Evolutionary conservation across 805 yeast genomes (phyloP).

Genomic region (Wickerhamiella vanderwaltii): DNA sequence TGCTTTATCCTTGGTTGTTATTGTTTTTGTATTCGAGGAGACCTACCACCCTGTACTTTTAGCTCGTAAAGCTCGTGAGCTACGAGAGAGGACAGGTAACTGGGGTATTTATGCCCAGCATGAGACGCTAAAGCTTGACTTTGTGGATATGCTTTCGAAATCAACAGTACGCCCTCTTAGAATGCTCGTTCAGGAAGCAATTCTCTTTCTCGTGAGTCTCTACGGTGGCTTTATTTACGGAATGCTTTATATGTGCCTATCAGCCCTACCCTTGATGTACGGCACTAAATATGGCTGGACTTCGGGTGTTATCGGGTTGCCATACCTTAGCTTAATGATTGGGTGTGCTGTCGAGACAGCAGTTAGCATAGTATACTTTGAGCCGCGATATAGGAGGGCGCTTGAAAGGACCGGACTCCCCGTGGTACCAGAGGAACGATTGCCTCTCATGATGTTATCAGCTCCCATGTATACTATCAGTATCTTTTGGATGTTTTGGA

Average conservation of each 20-base stretch:
- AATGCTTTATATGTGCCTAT: slow-evolving; percentile 30
- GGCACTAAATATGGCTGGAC: slow-evolving; percentile 41
- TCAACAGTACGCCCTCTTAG: slow-evolving; percentile 23
- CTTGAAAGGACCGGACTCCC: slow-evolving; percentile 38
- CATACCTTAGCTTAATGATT: slow-evolving; percentile 67
- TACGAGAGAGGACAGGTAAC: slow-evolving; percentile 59
- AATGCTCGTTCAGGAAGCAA: slow-evolving; percentile 30
- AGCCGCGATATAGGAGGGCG: slow-evolving; percentile 38
- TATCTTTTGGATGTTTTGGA: slow-evolving; percentile 79
- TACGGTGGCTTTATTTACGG: slow-evolving; percentile 34
- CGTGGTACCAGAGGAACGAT: slow-evolving; percentile 69
- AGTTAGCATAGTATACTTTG: slow-evolving; percentile 39
- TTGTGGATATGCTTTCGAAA: slow-evolving; percentile 32
- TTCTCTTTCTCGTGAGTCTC: slow-evolving; percentile 28
- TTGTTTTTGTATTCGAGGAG: slow-evolving; percentile 42
- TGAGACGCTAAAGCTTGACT: slow-evolving; percentile 31
- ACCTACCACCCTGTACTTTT: slow-evolving; percentile 62
- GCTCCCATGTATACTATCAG: slow-evolving; percentile 62
- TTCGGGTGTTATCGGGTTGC: slow-evolving; percentile 59
- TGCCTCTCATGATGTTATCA: slow-evolving; percentile 65
- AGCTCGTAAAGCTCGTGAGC: slow-evolving; percentile 45
- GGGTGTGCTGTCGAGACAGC: slow-evolving; percentile 54
- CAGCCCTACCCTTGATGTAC: slow-evolving; percentile 31
- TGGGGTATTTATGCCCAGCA: slow-evolving; percentile 70
- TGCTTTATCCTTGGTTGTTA: slow-evolving; percentile 31